Conservation (phyloP, 2,329 filamentous ascomycete genomes). For the Trichoderma simmonsii region DNA sequence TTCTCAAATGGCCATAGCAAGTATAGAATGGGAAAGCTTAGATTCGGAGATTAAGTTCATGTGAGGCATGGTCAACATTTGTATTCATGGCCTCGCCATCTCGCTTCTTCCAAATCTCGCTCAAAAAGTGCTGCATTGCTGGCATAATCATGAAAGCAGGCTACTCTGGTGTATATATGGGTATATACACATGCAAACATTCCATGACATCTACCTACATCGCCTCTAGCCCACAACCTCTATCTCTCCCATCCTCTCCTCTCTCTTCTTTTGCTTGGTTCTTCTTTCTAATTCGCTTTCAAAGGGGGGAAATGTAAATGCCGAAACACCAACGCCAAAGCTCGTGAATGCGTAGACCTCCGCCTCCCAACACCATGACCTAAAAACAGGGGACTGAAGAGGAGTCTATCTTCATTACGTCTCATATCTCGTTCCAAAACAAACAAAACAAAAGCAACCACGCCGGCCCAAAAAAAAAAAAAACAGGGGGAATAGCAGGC, state of each 20-base stretch:
- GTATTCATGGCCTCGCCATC: not conserved
- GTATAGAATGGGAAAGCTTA: not conserved
- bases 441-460: not conserved
- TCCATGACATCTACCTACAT: not conserved
- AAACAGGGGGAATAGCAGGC: not conserved
- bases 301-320: not conserved
- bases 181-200: not conserved
- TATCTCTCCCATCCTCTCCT: not conserved
- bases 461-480: not conserved
- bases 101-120: not conserved
- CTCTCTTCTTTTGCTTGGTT: not conserved
- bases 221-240: not conserved
- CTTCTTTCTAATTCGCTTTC: not conserved
- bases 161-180: not conserved
- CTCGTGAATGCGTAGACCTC: not conserved
- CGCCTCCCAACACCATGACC: not conserved
- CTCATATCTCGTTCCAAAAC: not conserved
- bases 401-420: not conserved
- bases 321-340: conserved; percentile 16
- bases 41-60: not conserved
- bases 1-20: not conserved
- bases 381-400: not conserved
- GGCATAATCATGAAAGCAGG: not conserved
- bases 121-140: not conserved
- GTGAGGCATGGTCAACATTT: not conserved